A percentile compares a stretch with the other conserved stretches of the same genome.
phyloP scores from a whole-genome alignment of 2,329 filamentous ascomycete genomes.

The Penicillium sp. region DNA sequence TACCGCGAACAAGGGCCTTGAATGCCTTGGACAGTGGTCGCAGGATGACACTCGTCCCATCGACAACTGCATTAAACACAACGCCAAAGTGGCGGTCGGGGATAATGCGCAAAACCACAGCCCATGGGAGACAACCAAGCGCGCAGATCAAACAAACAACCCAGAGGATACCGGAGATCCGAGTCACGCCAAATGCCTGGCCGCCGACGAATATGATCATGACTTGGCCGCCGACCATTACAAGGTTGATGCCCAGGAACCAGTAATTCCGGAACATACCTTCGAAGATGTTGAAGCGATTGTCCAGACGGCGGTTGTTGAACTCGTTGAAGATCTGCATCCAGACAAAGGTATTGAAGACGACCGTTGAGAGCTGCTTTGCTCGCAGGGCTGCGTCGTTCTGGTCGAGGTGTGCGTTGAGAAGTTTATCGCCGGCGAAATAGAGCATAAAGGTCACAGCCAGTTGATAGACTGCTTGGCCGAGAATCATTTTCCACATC shows the following conservation, averaged over 20 bases:
- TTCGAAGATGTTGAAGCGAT: conserved; percentile 93
- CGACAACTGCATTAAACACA: conserved; percentile 51
- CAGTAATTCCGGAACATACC: conserved; percentile 81
- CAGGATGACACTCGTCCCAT: conserved; percentile 54
- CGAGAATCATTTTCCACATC: conserved; percentile 99
- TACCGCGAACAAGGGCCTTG: conserved; percentile 26
- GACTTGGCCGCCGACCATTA: conserved; percentile 87
- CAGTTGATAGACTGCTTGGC: conserved; percentile 86
- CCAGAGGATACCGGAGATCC: conserved; percentile 75
- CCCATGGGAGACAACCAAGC: conserved; percentile 79
- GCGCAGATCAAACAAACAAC: conserved; percentile 81
- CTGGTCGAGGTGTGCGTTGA: conserved; percentile 55
- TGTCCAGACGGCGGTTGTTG: conserved; percentile 94
- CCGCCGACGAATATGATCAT: conserved; percentile 89
- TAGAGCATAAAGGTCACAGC: conserved; percentile 75
- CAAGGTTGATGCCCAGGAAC: conserved; percentile 78
- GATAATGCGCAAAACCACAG: conserved; percentile 74
- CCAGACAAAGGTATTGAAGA: conserved; percentile 99
- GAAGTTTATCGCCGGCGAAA: conserved; percentile 65
- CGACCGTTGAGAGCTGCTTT: conserved; percentile 68
- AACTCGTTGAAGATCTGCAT: conserved; percentile 99
- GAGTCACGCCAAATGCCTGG: conserved; percentile 70
- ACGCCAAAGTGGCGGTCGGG: conserved; percentile 63
- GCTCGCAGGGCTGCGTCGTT: conserved; percentile 36
- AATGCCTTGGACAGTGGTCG: conserved; percentile 36